phyloP scores from a whole-genome alignment of 169 alveolate species.

The Amoebophrya sp. region DNA sequence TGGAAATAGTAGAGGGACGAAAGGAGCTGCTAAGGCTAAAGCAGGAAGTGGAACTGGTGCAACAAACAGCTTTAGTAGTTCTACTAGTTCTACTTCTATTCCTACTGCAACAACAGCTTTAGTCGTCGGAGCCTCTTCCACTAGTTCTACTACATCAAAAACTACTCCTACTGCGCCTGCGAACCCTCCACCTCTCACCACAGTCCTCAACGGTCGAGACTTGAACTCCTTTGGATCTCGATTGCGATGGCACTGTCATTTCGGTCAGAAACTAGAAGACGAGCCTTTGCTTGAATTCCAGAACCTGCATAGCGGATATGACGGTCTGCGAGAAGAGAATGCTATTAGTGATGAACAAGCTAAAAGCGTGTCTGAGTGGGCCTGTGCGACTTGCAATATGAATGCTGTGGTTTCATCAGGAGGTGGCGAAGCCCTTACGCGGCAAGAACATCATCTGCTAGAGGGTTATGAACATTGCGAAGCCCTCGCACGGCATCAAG shows the following conservation, averaged over 20 bases:
- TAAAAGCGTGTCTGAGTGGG: neutral
- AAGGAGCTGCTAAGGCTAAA: neutral
- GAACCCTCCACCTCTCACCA: no score
- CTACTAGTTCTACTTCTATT: no score
- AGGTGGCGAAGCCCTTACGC: no score
- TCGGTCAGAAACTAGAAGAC: neutral
- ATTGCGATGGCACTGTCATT: conserved; percentile 3
- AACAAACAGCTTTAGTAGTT: neutral
- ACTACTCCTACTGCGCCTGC: no score
- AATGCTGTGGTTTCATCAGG: neutral
- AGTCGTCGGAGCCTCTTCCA: no score
- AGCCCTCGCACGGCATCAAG: no score
- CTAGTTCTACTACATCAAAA: neutral
- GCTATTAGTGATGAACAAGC: neutral
- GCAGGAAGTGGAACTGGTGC: neutral
- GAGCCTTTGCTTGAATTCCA: neutral
- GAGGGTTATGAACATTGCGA: no score
- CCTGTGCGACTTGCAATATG: neutral
- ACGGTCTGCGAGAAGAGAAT: neutral
- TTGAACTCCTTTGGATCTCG: neutral
- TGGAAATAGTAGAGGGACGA: neutral
- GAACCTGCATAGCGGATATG: neutral
- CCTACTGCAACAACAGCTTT: no score
- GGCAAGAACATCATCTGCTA: no score
- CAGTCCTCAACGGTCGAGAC: neutral